Evolutionary conservation across 768 basidiomycete genomes (phyloP).

Genomic region (Royoungia palumana): DNA sequence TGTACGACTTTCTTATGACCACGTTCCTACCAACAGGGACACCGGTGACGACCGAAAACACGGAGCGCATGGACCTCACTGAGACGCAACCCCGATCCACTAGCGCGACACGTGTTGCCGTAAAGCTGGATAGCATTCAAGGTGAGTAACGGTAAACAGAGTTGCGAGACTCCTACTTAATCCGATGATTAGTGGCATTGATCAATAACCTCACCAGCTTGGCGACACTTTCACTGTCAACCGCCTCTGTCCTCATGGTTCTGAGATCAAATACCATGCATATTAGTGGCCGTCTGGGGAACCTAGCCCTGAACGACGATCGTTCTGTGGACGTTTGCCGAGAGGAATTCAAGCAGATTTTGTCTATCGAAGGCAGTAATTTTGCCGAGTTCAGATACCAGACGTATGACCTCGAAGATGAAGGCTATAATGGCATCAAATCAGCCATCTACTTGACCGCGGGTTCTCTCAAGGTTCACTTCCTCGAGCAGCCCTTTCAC

Average conservation of each 20-base stretch:
- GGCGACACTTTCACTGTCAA: constrained; percentile 86
- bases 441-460: constrained; percentile 77
- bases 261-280: constrained; percentile 70
- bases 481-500: constrained; percentile 87
- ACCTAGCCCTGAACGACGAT: constrained; percentile 77
- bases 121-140: constrained; percentile 83
- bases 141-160: constrained; percentile 40
- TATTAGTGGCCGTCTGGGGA: constrained; percentile 79
- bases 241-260: constrained; percentile 80
- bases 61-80: constrained; percentile 5
- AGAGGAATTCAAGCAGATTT: constrained; percentile 74
- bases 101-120: constrained; percentile 73
- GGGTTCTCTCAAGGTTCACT: constrained; percentile 88
- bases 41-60: constrained; percentile 5
- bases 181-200: constrained; percentile 56
- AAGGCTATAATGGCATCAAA: constrained; percentile 73
- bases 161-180: constrained; percentile 9
- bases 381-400: constrained; percentile 94
- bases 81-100: constrained; percentile 11
- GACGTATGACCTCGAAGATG: constrained; percentile 75
- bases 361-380: constrained; percentile 92
- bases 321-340: constrained; percentile 47
- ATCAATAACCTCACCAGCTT: constrained; percentile 67
- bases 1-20: constrained; percentile 97
- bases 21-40: constrained; percentile 70